A percentile compares a stretch with the other conserved stretches of the same genome.
These are phyloP conservation scores for Stevia rebaudiana DNA, from an alignment of 140 eudicot genomes.

Conservation along the genomic window DNA sequence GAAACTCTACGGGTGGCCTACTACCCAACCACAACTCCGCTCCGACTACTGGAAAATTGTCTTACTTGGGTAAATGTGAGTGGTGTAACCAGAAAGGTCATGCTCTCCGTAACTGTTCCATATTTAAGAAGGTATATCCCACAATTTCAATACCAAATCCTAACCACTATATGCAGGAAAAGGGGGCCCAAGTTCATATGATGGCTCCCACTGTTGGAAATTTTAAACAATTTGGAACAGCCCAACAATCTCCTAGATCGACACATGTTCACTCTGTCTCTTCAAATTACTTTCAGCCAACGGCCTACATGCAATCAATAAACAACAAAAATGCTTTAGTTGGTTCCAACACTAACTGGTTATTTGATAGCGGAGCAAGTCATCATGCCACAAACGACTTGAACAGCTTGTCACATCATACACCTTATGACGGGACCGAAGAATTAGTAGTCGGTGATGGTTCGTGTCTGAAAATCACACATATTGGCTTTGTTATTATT, in stretches of 20 bases:
- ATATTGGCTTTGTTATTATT: not conserved
- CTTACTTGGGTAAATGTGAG: not conserved
- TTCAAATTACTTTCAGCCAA: too few relatives aligned
- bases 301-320: too few relatives aligned
- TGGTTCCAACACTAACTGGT: too few relatives aligned
- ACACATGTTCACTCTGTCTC: too few relatives aligned
- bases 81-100: not conserved
- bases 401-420: not conserved
- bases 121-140: not conserved
- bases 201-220: too few relatives aligned
- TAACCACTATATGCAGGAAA: not conserved
- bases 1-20: not conserved
- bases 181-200: not conserved
- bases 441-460: not conserved
- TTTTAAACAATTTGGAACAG: too few relatives aligned
- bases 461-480: not conserved
- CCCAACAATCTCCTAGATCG: not conserved
- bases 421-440: not conserved
- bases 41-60: not conserved
- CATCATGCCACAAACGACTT: not conserved
- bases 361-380: not conserved
- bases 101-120: not conserved
- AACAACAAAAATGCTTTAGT: too few relatives aligned
- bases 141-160: not conserved
- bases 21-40: not conserved